Base-by-base conservation (phyloP, 2,329 filamentous ascomycete genomes). In the Calonectria henricotiae region DNA sequence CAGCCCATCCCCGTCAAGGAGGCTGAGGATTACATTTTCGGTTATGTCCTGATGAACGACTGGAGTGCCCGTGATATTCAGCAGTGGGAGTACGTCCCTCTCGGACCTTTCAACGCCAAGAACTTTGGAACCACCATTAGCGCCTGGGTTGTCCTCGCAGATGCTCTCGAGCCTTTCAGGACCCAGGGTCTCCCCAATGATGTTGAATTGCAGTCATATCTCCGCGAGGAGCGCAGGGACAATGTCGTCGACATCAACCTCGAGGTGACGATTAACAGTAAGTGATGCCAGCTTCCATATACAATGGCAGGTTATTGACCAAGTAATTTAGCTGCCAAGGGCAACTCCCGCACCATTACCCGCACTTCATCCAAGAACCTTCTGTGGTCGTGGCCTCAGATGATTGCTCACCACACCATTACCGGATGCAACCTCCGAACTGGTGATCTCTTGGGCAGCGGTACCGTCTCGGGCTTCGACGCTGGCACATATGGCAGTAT, bases 321-420 rank as follows among this genome's bases (percentile, higher is more conserved):
- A 23, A 13, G 2, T 9, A 0, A 2, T 0, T 0, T 30, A 84
- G 81, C 82, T 11, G 71, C 76, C 37, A 73, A 75, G 20, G 81
- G 81, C 3, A 76, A 78, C 62, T 81, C 75, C 37, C 79, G 78
- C 4, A 79, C 75, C 25, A 75, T 75, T 32, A 73, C 60, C 0
- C 62, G 68, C 5, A 76, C 75, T 5, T 72, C 81, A 64, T 80
- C 82, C 20, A 80, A 77, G 49, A 81, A 86, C 65, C 85, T 96
- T 2, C 86, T 96, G 1, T 96, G 91, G 87, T 95, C 93, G 0
- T 96, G 94, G 83, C 88, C 92, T 1, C 94, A 96, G 80, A 95
- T 96, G 93, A 85, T 96, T 62, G 89, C 94, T 0, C 94, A 96
- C 81, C 94, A 96, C 80, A 91, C 92, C 1, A 88, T 94, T 61